phyloP scores from a whole-genome alignment of 805 yeast species.

The Lachancea mirantina region DNA sequence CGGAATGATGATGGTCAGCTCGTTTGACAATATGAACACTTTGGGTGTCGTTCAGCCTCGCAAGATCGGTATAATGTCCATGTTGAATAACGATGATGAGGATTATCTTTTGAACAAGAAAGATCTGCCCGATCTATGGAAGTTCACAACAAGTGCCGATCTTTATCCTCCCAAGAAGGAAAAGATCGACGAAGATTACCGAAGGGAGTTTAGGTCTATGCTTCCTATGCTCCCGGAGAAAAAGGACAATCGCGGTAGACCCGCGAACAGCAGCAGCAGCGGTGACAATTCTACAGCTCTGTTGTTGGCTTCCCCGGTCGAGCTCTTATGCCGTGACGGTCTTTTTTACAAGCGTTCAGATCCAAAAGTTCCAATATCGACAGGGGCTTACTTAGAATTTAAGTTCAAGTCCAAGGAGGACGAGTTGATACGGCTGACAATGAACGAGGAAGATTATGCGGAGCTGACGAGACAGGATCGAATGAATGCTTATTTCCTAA shows the following conservation, averaged over 20 bases:
- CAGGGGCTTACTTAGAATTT: slow-evolving; percentile 26
- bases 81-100: slow-evolving; percentile 20
- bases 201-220: slow-evolving; percentile 7
- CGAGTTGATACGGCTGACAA: slow-evolving; percentile 19
- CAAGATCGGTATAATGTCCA: slow-evolving; percentile 23
- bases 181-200: slow-evolving; percentile 4
- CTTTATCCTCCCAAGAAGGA: slow-evolving; percentile 8
- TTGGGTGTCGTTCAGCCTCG: slow-evolving; percentile 12
- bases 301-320: slow-evolving; percentile 25
- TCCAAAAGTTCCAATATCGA: slow-evolving; percentile 25
- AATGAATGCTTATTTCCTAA: slow-evolving; percentile 26
- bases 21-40: slow-evolving; percentile 17
- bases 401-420: slow-evolving; percentile 28
- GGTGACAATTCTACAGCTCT: slow-evolving; percentile 14
- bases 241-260: slow-evolving; percentile 11
- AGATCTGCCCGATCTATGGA: slow-evolving; percentile 5
- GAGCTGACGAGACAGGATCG: slow-evolving; percentile 21
- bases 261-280: slow-evolving; percentile 9
- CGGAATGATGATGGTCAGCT: slow-evolving; percentile 1
- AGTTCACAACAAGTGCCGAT: slow-evolving; percentile 3
- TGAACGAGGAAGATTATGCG: slow-evolving; percentile 16
- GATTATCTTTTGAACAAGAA: slow-evolving; percentile 1
- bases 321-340: slow-evolving; percentile 28
- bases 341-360: slow-evolving; percentile 25
- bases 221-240: slow-evolving; percentile 11